Evolutionary conservation across 306 rosid genomes (phyloP).

Genomic region (Lotus japonicus): DNA sequence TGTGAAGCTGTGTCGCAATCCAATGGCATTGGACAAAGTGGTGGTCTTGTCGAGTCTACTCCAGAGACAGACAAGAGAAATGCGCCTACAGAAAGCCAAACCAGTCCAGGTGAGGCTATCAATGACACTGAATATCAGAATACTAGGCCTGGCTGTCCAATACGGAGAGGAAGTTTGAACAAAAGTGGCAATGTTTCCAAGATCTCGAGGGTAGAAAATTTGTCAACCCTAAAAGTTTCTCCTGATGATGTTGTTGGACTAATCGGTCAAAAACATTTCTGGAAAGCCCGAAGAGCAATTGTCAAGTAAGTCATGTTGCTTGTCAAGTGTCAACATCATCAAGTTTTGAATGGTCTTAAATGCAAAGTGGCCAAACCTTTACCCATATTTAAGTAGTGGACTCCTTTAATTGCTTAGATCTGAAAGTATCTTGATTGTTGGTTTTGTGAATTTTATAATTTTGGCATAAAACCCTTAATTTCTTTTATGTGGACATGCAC

Average conservation of each 20-base stretch:
- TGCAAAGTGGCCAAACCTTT: slow-evolving; percentile 13
- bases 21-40: slow-evolving; percentile 31
- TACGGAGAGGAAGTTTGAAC: slow-evolving; percentile 38
- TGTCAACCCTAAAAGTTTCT: slow-evolving; percentile 45
- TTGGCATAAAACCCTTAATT: neutral
- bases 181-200: slow-evolving; percentile 59
- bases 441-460: neutral
- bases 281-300: slow-evolving; percentile 95
- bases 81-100: slow-evolving; percentile 29
- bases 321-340: slow-evolving; percentile 1
- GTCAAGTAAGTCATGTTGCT: slow-evolving; percentile 54
- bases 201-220: slow-evolving; percentile 55
- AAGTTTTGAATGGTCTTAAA: slow-evolving; percentile 21
- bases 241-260: slow-evolving; percentile 88
- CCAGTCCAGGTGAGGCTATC: slow-evolving; percentile 34
- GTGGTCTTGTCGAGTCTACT: slow-evolving; percentile 38
- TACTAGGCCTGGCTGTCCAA: slow-evolving; percentile 28
- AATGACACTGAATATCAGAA: slow-evolving; percentile 28
- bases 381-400: neutral
- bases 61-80: slow-evolving; percentile 34
- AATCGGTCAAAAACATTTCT: slow-evolving; percentile 89
- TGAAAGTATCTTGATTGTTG: slow-evolving; percentile 11
- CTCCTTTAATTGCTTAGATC: slow-evolving; percentile 3
- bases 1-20: slow-evolving; percentile 29
- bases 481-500: neutral